Evolutionary conservation across 352 stramenopile species (phyloP).

Genomic region (Pythium rhizo-oryzae): DNA sequence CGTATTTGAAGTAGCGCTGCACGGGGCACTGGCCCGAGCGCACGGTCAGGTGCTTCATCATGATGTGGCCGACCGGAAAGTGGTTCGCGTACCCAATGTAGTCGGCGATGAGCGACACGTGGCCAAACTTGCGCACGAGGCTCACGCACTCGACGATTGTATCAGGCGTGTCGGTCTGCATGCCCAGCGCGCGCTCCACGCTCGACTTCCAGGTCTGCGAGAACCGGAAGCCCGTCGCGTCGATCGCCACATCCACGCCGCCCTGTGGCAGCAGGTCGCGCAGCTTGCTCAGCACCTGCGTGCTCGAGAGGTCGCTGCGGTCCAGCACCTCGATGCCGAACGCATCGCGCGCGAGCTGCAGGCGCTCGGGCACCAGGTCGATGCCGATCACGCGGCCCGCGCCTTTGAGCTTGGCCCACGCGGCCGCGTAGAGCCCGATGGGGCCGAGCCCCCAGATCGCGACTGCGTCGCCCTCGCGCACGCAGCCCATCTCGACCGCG

Average conservation of each 20-base stretch:
- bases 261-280: conserved; percentile 47
- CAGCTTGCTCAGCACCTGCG: conserved; percentile 55
- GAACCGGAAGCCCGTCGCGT: conserved; percentile 42
- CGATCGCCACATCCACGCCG: conserved; percentile 60
- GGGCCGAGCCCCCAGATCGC: conserved; percentile 75
- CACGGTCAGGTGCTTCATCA: conserved; percentile 65
- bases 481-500: conserved; percentile 55
- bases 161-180: conserved; percentile 49
- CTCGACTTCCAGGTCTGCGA: conserved; percentile 43
- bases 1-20: conserved; percentile 61
- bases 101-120: conserved; percentile 57
- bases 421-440: conserved; percentile 51
- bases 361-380: conserved; percentile 48
- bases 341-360: conserved; percentile 57
- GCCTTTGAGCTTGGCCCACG: conserved; percentile 70
- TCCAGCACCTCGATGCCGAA: conserved; percentile 70
- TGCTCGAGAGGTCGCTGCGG: conserved; percentile 46
- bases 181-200: conserved; percentile 54
- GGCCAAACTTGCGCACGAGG: conserved; percentile 58
- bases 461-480: conserved; percentile 49
- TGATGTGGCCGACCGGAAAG: conserved; percentile 61
- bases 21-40: conserved; percentile 48
- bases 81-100: conserved; percentile 44
- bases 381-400: conserved; percentile 64
- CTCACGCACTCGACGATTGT: conserved; percentile 64